Percentiles rank a stretch among this genome's conserved stretches.
phyloP scores from a whole-genome alignment of 495 filamentous ascomycete genomes.

The Neurospora sp. region DNA sequence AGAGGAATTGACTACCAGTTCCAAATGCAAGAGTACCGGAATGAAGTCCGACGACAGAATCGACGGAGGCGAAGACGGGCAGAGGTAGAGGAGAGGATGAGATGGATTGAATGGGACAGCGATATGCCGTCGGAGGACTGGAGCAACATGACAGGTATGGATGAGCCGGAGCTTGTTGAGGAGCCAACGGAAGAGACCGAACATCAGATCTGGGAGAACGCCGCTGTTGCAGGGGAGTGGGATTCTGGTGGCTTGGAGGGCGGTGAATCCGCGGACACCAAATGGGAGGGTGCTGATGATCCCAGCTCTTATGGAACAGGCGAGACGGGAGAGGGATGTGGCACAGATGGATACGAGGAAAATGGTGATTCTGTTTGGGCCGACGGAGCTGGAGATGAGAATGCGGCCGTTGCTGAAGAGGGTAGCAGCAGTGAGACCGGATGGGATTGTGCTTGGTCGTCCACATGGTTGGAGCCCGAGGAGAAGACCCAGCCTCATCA shows the following conservation, averaged over 20 bases:
- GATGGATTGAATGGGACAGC: background rate
- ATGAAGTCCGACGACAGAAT: background rate
- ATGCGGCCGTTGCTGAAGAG: background rate
- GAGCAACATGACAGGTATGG: background rate
- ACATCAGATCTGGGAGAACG: background rate
- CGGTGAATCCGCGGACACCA: background rate
- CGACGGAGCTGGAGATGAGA: background rate
- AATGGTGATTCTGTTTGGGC: background rate
- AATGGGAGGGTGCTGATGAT: background rate
- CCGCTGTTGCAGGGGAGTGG: background rate
- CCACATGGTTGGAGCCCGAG: background rate
- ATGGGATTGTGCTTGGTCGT: background rate
- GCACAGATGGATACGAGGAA: background rate
- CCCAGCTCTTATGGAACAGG: background rate
- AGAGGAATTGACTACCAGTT: background rate
- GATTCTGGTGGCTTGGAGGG: background rate
- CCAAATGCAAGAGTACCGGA: background rate
- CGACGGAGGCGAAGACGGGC: background rate
- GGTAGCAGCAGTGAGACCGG: background rate
- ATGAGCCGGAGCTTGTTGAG: background rate
- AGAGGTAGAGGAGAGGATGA: background rate
- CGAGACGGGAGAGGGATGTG: background rate
- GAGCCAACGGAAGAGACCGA: background rate
- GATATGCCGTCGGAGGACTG: background rate
- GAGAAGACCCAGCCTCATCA: background rate